Evolutionary conservation across 208 protist genomes (phyloP).

Genomic region (Acanthamoeba triangularis): DNA sequence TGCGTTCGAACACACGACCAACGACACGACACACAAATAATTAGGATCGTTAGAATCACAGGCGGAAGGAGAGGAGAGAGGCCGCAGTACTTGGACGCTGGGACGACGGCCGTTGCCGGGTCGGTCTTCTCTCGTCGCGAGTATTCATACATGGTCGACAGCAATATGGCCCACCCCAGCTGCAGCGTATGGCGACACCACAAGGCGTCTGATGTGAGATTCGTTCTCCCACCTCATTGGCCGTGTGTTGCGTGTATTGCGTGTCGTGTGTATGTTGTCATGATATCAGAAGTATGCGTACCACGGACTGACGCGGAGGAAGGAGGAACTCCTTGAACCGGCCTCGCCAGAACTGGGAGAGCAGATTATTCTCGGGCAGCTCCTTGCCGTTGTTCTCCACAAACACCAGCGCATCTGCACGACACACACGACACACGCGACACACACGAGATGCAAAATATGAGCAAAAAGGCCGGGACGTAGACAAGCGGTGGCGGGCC

Average conservation of each 20-base stretch:
- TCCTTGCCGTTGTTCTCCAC: constrained; percentile 33
- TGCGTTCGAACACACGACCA: background rate
- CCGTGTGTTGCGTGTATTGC: too few relatives aligned
- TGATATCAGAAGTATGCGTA: background rate
- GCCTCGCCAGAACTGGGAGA: constrained; percentile 25
- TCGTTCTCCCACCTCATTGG: too few relatives aligned
- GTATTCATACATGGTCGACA: constrained; percentile 53
- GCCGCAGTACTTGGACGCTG: background rate
- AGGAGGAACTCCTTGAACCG: constrained; percentile 27
- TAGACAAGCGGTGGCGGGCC: too few relatives aligned
- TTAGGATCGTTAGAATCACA: background rate
- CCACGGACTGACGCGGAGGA: constrained; percentile 8
- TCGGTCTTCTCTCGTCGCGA: constrained; percentile 20
- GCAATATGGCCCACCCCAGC: background rate
- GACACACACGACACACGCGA: background rate
- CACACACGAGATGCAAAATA: background rate
- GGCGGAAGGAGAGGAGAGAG: background rate
- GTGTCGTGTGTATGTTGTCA: too few relatives aligned
- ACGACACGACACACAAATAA: too few relatives aligned
- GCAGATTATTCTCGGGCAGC: constrained; percentile 3
- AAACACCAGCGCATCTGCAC: constrained; percentile 14
- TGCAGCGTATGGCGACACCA: background rate
- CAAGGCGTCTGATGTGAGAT: too few relatives aligned
- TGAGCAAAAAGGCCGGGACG: background rate
- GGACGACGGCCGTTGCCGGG: background rate